phyloP scores from a whole-genome alignment of 768 basidiomycete genomes.

The Kwoniella sp. region DNA sequence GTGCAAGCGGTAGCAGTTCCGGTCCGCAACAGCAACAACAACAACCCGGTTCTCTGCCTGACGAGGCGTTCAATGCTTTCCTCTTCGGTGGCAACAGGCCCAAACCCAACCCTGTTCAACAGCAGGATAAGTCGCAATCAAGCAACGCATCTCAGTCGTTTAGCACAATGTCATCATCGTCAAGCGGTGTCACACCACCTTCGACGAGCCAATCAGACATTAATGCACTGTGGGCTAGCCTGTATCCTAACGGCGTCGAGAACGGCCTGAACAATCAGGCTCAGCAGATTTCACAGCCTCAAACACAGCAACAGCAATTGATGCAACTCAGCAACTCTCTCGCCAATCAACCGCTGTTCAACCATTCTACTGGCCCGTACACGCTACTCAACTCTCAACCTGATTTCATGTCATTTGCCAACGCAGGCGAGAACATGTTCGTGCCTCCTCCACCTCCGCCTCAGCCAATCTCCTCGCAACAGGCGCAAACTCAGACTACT shows the following conservation, averaged over 20 bases:
- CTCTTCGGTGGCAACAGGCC: conserved; percentile 21
- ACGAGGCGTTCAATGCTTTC: conserved; percentile 34
- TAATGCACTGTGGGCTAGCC: conserved; percentile 48
- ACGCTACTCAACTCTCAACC: conserved; percentile 28
- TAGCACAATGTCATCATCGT: conserved; percentile 16
- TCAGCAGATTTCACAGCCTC: conserved; percentile 11
- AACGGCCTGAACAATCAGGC: conserved; percentile 4
- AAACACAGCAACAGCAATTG: conserved; percentile 19
- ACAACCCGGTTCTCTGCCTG: conserved; percentile 18
- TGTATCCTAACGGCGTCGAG: conserved; percentile 37
- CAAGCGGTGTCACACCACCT: conserved; percentile 14
- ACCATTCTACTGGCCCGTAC: conserved; percentile 22
- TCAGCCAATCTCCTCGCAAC: neutral
- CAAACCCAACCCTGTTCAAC: neutral
- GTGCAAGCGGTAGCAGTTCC: conserved; percentile 10
- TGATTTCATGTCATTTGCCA: conserved; percentile 31
- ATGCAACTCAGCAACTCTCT: neutral
- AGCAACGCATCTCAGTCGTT: conserved; percentile 10
- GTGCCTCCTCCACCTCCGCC: neutral
- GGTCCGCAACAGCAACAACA: conserved; percentile 13
- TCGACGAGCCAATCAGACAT: conserved; percentile 37
- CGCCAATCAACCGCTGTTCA: neutral
- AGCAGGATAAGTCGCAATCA: neutral
- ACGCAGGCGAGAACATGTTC: conserved; percentile 12
- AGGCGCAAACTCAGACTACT: neutral